Evolutionary conservation across 192 early-diverging fungal species (phyloP).

Genomic region (Coemansia sp.): DNA sequence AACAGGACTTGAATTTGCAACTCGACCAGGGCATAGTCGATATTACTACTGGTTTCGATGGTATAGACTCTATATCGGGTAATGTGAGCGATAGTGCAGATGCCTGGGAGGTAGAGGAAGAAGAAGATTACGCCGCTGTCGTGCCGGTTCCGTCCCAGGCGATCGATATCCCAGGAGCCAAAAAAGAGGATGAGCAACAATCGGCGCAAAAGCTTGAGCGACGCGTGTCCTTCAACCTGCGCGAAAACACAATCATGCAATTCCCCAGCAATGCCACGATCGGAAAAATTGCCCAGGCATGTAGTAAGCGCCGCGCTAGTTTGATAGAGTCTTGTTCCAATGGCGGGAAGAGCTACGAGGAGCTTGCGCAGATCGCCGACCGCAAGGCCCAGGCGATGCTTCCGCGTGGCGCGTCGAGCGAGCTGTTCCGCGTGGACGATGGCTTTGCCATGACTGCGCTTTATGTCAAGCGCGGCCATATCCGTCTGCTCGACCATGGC

Average conservation of each 20-base stretch:
- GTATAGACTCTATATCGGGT: background rate
- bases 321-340: conserved; percentile 4
- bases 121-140: background rate
- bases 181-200: background rate
- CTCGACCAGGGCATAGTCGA: background rate
- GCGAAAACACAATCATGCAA: conserved; percentile 40
- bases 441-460: conserved; percentile 49
- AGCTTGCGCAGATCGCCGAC: conserved; percentile 26
- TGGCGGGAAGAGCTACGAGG: conserved; percentile 13
- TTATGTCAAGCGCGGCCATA: conserved; percentile 50
- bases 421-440: conserved; percentile 27
- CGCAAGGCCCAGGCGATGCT: conserved; percentile 37
- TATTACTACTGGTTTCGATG: background rate
- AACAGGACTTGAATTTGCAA: conserved; percentile 1
- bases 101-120: background rate
- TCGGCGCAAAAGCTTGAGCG: conserved; percentile 17
- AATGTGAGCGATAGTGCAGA: background rate
- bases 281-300: conserved; percentile 41
- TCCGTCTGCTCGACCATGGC: conserved; percentile 27
- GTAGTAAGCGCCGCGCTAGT: conserved; percentile 18
- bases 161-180: conserved; percentile 22
- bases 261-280: conserved; percentile 50
- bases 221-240: conserved; percentile 52
- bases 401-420: conserved; percentile 47
- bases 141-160: background rate